Evolutionary conservation across 176 grass and related monocot species (phyloP).

Genomic region (Luzula sylvatica): DNA sequence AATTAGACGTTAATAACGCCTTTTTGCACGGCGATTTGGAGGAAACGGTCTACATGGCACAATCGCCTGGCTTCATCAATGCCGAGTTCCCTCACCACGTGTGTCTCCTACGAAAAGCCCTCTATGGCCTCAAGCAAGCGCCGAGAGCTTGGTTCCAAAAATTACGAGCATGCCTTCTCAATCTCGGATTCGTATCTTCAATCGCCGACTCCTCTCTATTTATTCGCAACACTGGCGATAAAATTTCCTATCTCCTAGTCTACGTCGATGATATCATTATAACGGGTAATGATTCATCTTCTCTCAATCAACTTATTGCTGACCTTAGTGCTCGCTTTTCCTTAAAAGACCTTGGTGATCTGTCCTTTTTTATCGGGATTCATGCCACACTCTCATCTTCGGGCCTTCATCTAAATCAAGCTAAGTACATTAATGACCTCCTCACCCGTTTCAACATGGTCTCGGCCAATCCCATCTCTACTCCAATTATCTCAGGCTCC

Average conservation of each 20-base stretch:
- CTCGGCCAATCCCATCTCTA: too few species aligned
- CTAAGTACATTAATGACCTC: too few species aligned
- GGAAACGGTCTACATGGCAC: neutral
- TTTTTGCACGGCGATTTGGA: neutral
- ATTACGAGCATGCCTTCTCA: neutral
- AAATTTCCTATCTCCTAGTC: neutral
- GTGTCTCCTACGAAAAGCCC: neutral
- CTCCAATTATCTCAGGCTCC: too few species aligned
- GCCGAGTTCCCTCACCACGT: neutral
- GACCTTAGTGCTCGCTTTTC: too few species aligned
- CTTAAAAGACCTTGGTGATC: too few species aligned
- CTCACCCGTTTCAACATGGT: too few species aligned
- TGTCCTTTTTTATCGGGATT: too few species aligned
- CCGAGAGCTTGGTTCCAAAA: neutral
- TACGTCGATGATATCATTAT: neutral
- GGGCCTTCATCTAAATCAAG: too few species aligned
- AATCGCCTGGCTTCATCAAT: neutral
- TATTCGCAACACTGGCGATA: neutral
- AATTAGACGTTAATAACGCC: neutral
- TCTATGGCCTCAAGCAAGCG: neutral
- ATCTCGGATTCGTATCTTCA: neutral
- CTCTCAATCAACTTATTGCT: neutral
- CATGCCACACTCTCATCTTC: too few species aligned
- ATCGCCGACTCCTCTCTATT: neutral
- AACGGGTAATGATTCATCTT: neutral